These are phyloP conservation scores for Solanum arcanum DNA, from an alignment of 257 asterid species.

Conservation along the genomic window DNA sequence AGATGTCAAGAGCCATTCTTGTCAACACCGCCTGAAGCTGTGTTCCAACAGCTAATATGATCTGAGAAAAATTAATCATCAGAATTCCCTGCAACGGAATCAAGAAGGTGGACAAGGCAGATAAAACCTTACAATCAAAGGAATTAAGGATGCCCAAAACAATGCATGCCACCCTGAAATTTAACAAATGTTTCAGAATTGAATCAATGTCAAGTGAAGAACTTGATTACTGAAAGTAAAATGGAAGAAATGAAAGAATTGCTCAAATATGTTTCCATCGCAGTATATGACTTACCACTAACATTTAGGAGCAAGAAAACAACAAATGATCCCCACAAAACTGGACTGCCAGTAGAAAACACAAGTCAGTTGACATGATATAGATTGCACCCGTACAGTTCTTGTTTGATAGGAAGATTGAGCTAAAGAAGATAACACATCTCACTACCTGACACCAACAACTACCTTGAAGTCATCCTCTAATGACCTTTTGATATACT, in stretches of 20 bases:
- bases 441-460: constrained; percentile 17
- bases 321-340: constrained; percentile 8
- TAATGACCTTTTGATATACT: constrained; percentile 24
- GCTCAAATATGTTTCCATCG: neutral
- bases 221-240: neutral
- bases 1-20: constrained; percentile 20
- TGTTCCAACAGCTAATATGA: constrained; percentile 9
- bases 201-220: neutral
- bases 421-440: neutral
- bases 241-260: neutral
- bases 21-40: constrained; percentile 14
- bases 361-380: neutral
- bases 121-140: constrained; percentile 4
- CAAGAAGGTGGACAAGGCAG: neutral
- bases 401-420: neutral
- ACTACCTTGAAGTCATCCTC: constrained; percentile 26
- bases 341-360: constrained; percentile 1
- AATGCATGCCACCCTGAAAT: constrained; percentile 6
- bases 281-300: neutral
- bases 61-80: constrained; percentile 1
- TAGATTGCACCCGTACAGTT: neutral
- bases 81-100: neutral
- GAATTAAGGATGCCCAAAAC: constrained; percentile 7
- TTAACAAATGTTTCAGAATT: neutral
- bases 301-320: constrained; percentile 10